Base-by-base conservation (phyloP, 2,329 filamentous ascomycete genomes). In the Aspergillus sclerotialis region DNA sequence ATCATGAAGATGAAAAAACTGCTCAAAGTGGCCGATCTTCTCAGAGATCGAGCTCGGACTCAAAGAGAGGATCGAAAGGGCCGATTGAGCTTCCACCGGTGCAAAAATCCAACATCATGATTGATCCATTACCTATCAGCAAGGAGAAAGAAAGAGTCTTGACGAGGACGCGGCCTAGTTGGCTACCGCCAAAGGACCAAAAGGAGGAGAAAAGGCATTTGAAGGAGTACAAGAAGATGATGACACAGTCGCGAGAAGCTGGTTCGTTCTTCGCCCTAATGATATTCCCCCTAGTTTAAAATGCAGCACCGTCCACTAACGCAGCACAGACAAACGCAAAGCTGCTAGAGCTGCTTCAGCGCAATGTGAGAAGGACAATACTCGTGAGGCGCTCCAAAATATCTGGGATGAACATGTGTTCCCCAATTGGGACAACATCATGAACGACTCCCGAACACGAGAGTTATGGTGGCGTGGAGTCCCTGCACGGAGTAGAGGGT, bases 161-260 rank as follows among this genome's bases (percentile, higher is more conserved):
- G 14, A 75, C 68, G 69, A 80, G 61, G 65, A 90, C 52, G 62
- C 81, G 63, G 65, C 89, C 72, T 23, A 81, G 72, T 30, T 84
- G 72, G 80, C 67, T 78, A 34, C 80, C 77, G 13, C 77, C 77
- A 7, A 79, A 75, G 63, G 80, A 92, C 45, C 89, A 87, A 2
- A 84, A 84, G 35, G 92, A 98, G 60, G 92, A 98, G 65, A 84
- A 78, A 56, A 82, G 81, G 46, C 92, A 98, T 60, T 58, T 98
- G 45, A 88, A 77, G 53, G 72, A 81, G 48, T 81, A 78, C 52
- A 74, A 80, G 60, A 68, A 66, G 48, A 81, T 81, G 75, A 76
- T 80, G 74, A 70, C 71, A n/a, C 63, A 70, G 28, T 72, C 76
- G 17, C 66, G 73, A 26, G 76, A 79, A 61, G 67, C 70, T 37